These are phyloP conservation scores for Hordeum marinum DNA, from an alignment of 176 grass and related monocot species.

Conservation along the genomic window DNA sequence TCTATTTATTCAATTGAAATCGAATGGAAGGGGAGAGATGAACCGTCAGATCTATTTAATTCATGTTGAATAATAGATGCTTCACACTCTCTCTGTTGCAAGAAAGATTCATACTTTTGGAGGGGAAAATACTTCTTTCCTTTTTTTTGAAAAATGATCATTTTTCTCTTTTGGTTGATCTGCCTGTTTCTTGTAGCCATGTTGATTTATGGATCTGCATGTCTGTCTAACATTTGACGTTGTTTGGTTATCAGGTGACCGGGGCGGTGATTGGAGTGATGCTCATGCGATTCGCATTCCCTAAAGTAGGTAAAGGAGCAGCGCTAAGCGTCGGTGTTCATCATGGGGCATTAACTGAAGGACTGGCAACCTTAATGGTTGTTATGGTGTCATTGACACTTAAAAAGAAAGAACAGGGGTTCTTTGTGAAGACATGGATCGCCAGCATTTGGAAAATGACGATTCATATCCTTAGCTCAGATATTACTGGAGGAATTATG, in stretches of 20 bases:
- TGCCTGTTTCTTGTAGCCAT: background rate
- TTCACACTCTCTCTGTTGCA: background rate
- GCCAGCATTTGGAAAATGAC: conserved; percentile 78
- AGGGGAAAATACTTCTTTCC: background rate
- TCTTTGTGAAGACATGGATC: conserved; percentile 98
- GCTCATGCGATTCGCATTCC: conserved; percentile 56
- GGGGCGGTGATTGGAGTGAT: conserved; percentile 61
- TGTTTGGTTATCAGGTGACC: conserved; percentile 48
- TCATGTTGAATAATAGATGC: background rate
- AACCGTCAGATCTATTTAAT: background rate
- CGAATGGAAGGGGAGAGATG: background rate
- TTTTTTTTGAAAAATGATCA: background rate
- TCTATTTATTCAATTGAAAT: background rate
- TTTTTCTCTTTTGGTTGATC: background rate
- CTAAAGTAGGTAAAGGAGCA: conserved; percentile 74
- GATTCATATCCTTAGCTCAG: conserved; percentile 90
- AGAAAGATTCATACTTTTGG: background rate
- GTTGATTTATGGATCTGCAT: background rate
- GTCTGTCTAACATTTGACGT: conserved; percentile 11
- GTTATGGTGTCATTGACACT: conserved; percentile 73
- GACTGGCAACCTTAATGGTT: conserved; percentile 76
- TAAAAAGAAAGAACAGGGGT: conserved; percentile 79
- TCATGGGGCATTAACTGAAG: conserved; percentile 79
- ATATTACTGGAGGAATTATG: conserved; percentile 95
- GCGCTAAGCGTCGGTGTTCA: conserved; percentile 58